Base-by-base conservation (phyloP, 1,284 basidiomycete species). In the Somion occarium region DNA sequence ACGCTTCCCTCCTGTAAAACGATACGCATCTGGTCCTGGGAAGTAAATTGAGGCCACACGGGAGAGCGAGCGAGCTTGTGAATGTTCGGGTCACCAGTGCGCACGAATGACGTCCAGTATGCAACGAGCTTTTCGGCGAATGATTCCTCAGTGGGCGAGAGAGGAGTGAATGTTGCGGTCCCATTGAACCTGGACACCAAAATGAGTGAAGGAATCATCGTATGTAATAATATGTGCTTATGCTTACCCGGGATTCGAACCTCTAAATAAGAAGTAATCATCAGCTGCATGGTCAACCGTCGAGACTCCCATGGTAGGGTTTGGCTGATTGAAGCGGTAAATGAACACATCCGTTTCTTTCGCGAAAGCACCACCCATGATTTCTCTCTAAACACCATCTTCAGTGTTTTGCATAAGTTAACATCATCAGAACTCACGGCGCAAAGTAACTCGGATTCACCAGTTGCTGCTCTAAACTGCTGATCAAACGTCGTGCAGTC, bases 251-350 rank as follows among this genome's bases (percentile, higher is more conserved):
- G 79, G 80, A 46, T 75, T 76, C 0, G 73, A 75, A 2, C 80
- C 80, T 23, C 63, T 64, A 65, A 82, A 81, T 79, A 82, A 79
- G 76, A 81, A 80, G 73, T 74, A 82, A 56, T 82, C 82, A 59
- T 83, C 80, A 1, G 81, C 70, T 1, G 79, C 73, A 56, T 82
- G 80, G 9, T 55, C 64, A 4, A 77, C 74, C 1, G 64, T 52
- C 9, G 63, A 65, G 23, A 11, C 7, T 9, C 66, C 63, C 1
- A 57, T 55, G 1, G 73, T 74, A 3, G 75, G 75, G 46, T 78
- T 75, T 3, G 67, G 64, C 56, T 81, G 77, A 59, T 82, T 81
- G 62, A 80, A 82, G n/a, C 79, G 70, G 57, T 82, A 81, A 11
- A 23, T 18, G 18, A 22, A 26, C 63, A 67, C 24, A 54, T 59